Evolutionary conservation across 768 basidiomycete genomes (phyloP).

Genomic region (Gloeophyllum trabeum): DNA sequence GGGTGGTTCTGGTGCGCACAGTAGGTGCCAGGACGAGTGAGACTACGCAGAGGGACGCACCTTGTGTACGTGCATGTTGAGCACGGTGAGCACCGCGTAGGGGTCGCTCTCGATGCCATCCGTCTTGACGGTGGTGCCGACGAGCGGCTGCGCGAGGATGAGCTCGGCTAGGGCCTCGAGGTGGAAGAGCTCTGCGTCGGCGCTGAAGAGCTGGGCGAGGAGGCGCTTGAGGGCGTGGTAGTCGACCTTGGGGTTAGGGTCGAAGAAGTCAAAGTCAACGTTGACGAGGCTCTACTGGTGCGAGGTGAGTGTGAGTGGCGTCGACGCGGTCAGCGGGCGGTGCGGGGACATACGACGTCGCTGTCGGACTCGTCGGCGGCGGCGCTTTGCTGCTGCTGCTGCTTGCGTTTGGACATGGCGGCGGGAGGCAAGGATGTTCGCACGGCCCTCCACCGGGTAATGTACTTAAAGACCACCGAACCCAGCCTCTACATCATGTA

Average conservation of each 20-base stretch:
- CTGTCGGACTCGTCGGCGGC: constrained; percentile 27
- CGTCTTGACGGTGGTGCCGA: constrained; percentile 89
- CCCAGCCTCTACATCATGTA: no score
- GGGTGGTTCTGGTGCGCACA: constrained; percentile 49
- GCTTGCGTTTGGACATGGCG: constrained; percentile 12
- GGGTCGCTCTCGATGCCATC: constrained; percentile 88
- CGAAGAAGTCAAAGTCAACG: constrained; percentile 92
- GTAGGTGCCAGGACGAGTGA: neutral
- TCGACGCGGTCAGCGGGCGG: constrained; percentile 5
- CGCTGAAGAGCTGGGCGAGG: constrained; percentile 54
- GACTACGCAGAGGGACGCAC: constrained; percentile 22
- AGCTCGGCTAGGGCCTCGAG: constrained; percentile 71
- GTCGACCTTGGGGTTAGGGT: constrained; percentile 71
- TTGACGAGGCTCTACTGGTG: constrained; percentile 59
- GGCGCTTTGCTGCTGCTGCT: constrained; percentile 10
- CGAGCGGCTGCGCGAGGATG: constrained; percentile 58
- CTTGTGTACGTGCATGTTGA: constrained; percentile 66
- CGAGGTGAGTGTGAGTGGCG: constrained; percentile 4
- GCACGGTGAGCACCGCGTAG: constrained; percentile 74
- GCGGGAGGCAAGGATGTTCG: no score
- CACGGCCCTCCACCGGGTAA: no score
- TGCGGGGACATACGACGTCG: constrained; percentile 28
- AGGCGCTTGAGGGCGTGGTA: constrained; percentile 80
- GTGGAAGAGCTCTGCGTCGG: constrained; percentile 64
- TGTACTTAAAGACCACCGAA: no score